Percentiles rank a stretch among this genome's conserved stretches.
phyloP scores from a whole-genome alignment of 495 filamentous ascomycete species.

The Penicillium cataractarum region DNA sequence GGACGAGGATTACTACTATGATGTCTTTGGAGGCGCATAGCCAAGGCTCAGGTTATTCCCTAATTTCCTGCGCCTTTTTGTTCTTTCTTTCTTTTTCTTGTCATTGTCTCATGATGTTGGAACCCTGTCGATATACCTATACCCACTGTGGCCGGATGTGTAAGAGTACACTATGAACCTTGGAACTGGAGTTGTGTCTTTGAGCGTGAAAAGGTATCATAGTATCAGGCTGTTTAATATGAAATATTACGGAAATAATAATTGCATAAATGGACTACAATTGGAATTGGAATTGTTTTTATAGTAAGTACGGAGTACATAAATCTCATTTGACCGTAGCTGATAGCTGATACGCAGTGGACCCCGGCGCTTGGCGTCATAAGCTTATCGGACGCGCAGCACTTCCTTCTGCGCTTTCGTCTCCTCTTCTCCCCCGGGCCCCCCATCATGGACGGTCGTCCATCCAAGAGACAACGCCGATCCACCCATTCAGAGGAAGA shows the following conservation, averaged over 20 bases:
- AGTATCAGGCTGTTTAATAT: slow-evolving; percentile 2
- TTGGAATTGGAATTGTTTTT: neutral
- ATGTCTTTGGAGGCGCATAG: slow-evolving; percentile 53
- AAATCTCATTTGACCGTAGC: neutral
- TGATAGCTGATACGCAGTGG: neutral
- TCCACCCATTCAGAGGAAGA: slow-evolving; percentile 12
- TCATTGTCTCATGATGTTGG: slow-evolving; percentile 7
- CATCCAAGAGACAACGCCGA: slow-evolving; percentile 51
- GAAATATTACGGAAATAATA: neutral
- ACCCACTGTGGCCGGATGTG: slow-evolving; percentile 23
- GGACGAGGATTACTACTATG: slow-evolving; percentile 59
- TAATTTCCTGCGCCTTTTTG: neutral
- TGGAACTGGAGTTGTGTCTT: slow-evolving; percentile 7
- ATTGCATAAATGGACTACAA: neutral
- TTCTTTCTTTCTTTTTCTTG: slow-evolving; percentile 3
- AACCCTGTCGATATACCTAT: slow-evolving; percentile 29
- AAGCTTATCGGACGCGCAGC: slow-evolving; percentile 24
- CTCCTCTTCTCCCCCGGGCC: neutral
- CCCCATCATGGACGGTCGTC: slow-evolving; percentile 49
- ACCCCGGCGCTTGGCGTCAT: slow-evolving; percentile 17
- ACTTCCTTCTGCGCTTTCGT: slow-evolving; percentile 12
- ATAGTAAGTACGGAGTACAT: too few relatives aligned
- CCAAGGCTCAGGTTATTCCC: neutral
- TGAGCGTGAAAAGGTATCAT: slow-evolving; percentile 3
- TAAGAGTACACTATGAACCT: slow-evolving; percentile 11